Evolutionary conservation across 805 yeast genomes (phyloP), one percentile per base, ranked within the genome.

Genomic region (Torulaspora maleeae): DNA sequence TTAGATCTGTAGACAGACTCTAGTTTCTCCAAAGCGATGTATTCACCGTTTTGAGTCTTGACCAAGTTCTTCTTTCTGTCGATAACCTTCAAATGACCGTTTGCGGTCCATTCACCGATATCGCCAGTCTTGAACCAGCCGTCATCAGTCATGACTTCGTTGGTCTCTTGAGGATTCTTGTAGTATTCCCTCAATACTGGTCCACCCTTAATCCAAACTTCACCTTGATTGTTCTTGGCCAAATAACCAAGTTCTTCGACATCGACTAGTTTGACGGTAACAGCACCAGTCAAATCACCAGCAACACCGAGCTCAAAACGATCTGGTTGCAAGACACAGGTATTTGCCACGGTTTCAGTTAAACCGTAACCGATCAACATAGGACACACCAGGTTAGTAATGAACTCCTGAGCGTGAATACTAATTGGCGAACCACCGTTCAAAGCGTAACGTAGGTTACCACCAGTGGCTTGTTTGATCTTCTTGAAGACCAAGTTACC

Each of bases 41-140:
- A 93, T 73, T 93, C 99, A 70, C 99, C 99, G 66, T 93, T 91
- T 60, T 79, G 75, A 15, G 99, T 93, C 77, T 93, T 93, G 58
- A 93, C 95, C 68, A 93, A 76, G 67, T 93, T 93, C 81, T 93
- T 93, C 75, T 80, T 86, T 66, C 99, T 85, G 71, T 93, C 99
- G 65, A 93, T 86, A 50, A 93, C 74, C 63, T 77, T 80, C 61
- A 93, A 74, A 47, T 80, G 82, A 54, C 98, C 98, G 53, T 74
- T 76, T 22, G 79, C 49, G 35, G 90, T 77, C 95, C 96, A 88
- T 73, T 87, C 89, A 63, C 91, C 96, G 68, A 93, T 88, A 67
- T 93, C 99, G 68, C 99, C 99, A 27, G 98, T 93, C 64, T 74
- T 77, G 74, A 93, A 93, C 97, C 97, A 93, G 19, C 90, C 95